Evolutionary conservation across 1,139 yeast genomes (phyloP), one percentile per base, ranked within the genome.

Genomic region (Candida pseudoviswanathii): DNA sequence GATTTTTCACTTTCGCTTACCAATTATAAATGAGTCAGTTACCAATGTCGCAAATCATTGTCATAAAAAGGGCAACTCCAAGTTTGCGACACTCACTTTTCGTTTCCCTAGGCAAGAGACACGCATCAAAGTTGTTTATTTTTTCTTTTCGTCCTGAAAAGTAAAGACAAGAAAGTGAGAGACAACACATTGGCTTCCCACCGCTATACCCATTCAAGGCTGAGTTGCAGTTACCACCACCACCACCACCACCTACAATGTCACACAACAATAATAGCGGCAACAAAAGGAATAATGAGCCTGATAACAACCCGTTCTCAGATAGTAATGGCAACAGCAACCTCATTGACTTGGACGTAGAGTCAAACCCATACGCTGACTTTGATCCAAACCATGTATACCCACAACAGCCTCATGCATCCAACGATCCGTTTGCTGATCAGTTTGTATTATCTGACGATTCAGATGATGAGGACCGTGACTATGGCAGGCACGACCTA

Each of bases 381-480:
- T 48, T 44, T 30, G 39, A 53, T 27, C 54, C 56, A 8, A 54
- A 51, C 34, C 52, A 53, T 31, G 43, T 43, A 45, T 51, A 51
- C 45, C 54, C 53, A 32, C 50, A 46, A 24, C 45, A 46, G 24
- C 47, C 41, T 33, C 45, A 48, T 34, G 38, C 44, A 4, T 10
- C 37, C 10, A 41, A 44, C 29, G 50, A 54, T 40, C 59, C 58
- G 25, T 55, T 55, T 44, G 51, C 48, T 36, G 80, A 75, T 52
- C 59, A 63, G 48, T 64, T 70, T 40, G 57, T 67, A n/a, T 54
- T 71, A 24, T 64, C 73, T 2, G 77, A 71, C 47, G 75, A 71
- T 41, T 75, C 71, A 11, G 52, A 52, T 22, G 54, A 54, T 10
- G 60, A 55, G 8, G 50, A 54, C 8, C 39, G 49, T 34, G 26